Percentiles rank a stretch among this genome's conserved stretches.
Evolutionary conservation across 352 stramenopile species (phyloP).

Genomic region (Peronospora tabacina): DNA sequence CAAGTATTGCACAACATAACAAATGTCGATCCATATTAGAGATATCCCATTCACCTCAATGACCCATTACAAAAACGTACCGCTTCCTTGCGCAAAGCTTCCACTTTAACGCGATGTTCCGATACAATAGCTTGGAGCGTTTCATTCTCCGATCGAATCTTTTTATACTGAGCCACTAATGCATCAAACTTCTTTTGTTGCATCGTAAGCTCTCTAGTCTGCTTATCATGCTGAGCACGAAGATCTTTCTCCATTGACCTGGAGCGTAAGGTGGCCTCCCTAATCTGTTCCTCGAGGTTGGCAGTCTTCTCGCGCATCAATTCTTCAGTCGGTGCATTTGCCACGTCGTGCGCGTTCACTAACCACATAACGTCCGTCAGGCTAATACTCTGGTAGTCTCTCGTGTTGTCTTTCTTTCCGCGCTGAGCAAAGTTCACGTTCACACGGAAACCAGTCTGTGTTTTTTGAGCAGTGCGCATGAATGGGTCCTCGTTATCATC

Average conservation of each 20-base stretch:
- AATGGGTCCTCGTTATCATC: conserved; percentile 81
- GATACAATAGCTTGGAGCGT: conserved; percentile 60
- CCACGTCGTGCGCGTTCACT: conserved; percentile 70
- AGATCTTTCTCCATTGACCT: conserved; percentile 65
- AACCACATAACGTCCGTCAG: conserved; percentile 79
- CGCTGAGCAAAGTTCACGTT: conserved; percentile 82
- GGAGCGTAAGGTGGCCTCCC: conserved; percentile 65
- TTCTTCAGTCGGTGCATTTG: conserved; percentile 67
- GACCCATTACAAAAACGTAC: conserved; percentile 25
- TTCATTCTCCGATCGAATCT: conserved; percentile 78
- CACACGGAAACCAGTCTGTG: conserved; percentile 78
- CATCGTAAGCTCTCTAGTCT: conserved; percentile 54
- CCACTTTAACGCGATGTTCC: conserved; percentile 53
- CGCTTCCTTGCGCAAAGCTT: conserved; percentile 76
- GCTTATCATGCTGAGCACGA: conserved; percentile 63
- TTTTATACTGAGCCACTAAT: conserved; percentile 72
- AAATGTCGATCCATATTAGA: conserved; percentile 9
- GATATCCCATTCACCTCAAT: background rate
- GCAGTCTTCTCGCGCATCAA: conserved; percentile 84
- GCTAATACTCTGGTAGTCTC: conserved; percentile 84
- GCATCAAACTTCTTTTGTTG: conserved; percentile 79
- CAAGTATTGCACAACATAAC: conserved; percentile 8
- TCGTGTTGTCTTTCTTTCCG: conserved; percentile 81
- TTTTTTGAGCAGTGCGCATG: conserved; percentile 76
- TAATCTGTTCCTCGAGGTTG: conserved; percentile 85